A percentile compares a stretch with the other conserved stretches of the same genome.
These are phyloP conservation scores for Begonia peltatifolia DNA, from an alignment of 306 rosid genomes.

Conservation along the genomic window DNA sequence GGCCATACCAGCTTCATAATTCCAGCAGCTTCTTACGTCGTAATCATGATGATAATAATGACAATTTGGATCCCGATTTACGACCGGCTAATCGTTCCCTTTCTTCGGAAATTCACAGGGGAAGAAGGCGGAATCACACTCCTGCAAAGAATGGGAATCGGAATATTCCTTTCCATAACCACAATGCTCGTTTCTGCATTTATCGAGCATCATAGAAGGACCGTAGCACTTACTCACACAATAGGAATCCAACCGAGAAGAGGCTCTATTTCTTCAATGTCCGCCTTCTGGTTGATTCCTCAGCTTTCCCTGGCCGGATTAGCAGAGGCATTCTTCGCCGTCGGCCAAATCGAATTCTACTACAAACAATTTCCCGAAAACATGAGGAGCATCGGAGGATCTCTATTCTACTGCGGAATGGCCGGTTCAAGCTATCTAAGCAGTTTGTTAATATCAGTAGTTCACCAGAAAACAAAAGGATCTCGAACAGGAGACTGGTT, in stretches of 20 bases:
- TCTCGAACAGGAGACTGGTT: conserved; percentile 53
- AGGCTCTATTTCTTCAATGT: conserved; percentile 70
- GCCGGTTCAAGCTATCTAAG: conserved; percentile 63
- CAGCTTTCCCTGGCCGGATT: conserved; percentile 46
- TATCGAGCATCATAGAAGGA: conserved; percentile 40
- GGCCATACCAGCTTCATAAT: conserved; percentile 37
- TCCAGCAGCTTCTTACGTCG: conserved; percentile 55
- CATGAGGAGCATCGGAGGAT: conserved; percentile 75
- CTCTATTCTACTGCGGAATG: conserved; percentile 47
- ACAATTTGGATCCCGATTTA: conserved; percentile 54
- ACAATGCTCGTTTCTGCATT: conserved; percentile 40
- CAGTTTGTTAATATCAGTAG: conserved; percentile 31
- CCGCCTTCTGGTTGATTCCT: conserved; percentile 60
- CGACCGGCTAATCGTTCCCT: conserved; percentile 47
- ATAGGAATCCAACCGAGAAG: conserved; percentile 43
- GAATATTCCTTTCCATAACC: conserved; percentile 31
- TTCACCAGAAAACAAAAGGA: conserved; percentile 26
- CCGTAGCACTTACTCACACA: conserved; percentile 30
- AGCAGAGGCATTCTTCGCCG: conserved; percentile 33
- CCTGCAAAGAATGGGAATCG: conserved; percentile 69
- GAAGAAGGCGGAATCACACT: conserved; percentile 65
- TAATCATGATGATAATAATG: conserved; percentile 52
- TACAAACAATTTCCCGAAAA: conserved; percentile 87
- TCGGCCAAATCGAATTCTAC: conserved; percentile 67
- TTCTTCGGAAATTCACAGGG: conserved; percentile 30